Evolutionary conservation across 202 grass and related monocot genomes (phyloP).

Genomic region (Saccharum hybrid): DNA sequence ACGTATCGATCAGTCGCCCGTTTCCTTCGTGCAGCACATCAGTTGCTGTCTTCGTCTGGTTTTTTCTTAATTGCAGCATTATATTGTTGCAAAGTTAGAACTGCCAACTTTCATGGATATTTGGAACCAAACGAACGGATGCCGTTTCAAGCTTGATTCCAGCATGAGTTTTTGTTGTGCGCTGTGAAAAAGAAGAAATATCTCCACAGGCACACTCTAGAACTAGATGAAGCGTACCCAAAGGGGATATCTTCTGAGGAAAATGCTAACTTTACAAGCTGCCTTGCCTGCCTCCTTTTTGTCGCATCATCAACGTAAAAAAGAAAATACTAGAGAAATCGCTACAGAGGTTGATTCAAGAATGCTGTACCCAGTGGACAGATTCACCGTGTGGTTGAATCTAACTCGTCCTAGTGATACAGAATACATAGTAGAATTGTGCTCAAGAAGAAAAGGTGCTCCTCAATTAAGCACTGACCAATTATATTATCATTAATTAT

Average conservation of each 20-base stretch:
- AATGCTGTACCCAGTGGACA: neutral
- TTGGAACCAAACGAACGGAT: neutral
- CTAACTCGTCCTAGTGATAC: neutral
- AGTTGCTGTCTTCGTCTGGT: neutral
- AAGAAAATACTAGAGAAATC: conserved; percentile 4
- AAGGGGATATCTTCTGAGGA: neutral
- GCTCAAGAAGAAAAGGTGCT: neutral
- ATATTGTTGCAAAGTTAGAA: neutral
- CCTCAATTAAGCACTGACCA: neutral
- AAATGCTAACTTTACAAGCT: conserved; percentile 39
- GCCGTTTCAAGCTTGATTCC: neutral
- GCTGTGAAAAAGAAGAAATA: neutral
- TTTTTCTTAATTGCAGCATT: no score
- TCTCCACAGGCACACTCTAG: neutral
- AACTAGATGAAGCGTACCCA: neutral
- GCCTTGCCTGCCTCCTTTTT: neutral
- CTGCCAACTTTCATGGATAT: neutral
- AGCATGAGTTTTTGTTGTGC: neutral
- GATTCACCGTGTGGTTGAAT: neutral
- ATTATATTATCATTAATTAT: neutral
- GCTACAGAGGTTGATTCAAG: neutral
- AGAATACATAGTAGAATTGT: neutral
- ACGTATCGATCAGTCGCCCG: neutral
- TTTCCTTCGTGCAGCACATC: neutral
- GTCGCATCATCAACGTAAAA: no score